Base-by-base conservation (phyloP, 2,329 filamentous ascomycete species). In the Hymenoscyphus occultus region DNA sequence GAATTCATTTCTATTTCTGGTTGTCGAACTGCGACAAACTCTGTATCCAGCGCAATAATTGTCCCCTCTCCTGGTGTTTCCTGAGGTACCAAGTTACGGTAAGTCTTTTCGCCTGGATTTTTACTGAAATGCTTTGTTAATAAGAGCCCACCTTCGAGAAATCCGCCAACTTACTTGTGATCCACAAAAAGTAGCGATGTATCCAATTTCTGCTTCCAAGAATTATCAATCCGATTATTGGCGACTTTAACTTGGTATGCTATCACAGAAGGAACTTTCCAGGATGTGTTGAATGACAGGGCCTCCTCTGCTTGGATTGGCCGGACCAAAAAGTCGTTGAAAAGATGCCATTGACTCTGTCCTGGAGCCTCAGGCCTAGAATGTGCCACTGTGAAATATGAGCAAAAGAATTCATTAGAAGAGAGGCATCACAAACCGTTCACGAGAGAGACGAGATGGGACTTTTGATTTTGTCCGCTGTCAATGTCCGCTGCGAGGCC, bases 1-100 rank as follows among this genome's bases (percentile, higher is more conserved):
- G 94, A 93, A 76, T 96, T 96, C 80, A 99, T 92, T 74, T 97
- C 92, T 62, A 97, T 96, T 75, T 98, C 94, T 58, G 95, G 92
- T 70, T 95, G 90, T 69, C 96, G 91, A 1, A 97, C 85, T 28
- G 93, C 89, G 7, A 99, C 96, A 71, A 99, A 99, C 77, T 99
- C 95, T 0, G 96, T 96, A 75, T 99, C 95, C 5, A 99, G 86
- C 0, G 93, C 95, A 56, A 97, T 86, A 12, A 95, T 89, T 1
- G 87, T 92, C 14, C 89, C 86, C 0, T 89, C 83, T 0, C 84
- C 83, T 0, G 91, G 92, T 6, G 82, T 82, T 77, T 97, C 93
- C 0, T 77, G 79, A 1, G 81, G 75, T 39, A 86, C 79, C 1
- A 93, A 81, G 0, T 85, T 78, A 14, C 81, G 82, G 67, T 91